Evolutionary conservation across 2,329 filamentous ascomycete species (phyloP).

Genomic region (Colletotrichum acutatum): DNA sequence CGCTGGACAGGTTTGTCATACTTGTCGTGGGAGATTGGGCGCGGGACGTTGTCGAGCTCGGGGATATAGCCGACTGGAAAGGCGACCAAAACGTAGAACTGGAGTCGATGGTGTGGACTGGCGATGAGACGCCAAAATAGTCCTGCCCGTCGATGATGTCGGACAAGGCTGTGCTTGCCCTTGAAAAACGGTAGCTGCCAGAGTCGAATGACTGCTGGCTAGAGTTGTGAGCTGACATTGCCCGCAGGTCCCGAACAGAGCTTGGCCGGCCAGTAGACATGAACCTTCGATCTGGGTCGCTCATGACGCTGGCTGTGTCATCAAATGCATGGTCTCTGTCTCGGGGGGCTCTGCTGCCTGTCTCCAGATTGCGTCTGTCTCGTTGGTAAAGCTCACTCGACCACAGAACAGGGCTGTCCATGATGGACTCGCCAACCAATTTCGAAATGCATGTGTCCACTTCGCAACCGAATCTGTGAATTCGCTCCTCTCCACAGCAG

Average conservation of each 20-base stretch:
- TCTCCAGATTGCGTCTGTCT: conserved; percentile 74
- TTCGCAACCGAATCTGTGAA: conserved; percentile 93
- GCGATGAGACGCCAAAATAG: conserved; percentile 76
- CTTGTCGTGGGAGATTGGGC: conserved; percentile 72
- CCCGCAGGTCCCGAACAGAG: conserved; percentile 67
- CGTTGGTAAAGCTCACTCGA: conserved; percentile 88
- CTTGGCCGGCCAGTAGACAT: conserved; percentile 56
- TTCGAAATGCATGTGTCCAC: conserved; percentile 87
- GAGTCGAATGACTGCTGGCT: conserved; percentile 80
- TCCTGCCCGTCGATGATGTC: conserved; percentile 78
- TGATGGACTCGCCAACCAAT: conserved; percentile 84
- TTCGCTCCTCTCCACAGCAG: conserved; percentile 92
- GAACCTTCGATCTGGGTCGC: conserved; percentile 64
- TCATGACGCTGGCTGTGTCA: conserved; percentile 64
- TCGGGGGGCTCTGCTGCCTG: conserved; percentile 48
- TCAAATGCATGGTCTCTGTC: conserved; percentile 63
- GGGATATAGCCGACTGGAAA: conserved; percentile 76
- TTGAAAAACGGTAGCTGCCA: conserved; percentile 69
- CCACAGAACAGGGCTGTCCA: conserved; percentile 90
- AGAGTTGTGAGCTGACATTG: conserved; percentile 68
- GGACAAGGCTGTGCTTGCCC: conserved; percentile 66
- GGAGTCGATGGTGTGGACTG: conserved; percentile 78
- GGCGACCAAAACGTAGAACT: conserved; percentile 90
- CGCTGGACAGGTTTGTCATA: conserved; percentile 65
- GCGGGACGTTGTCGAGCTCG: conserved; percentile 68